Conservation (phyloP, 2,329 filamentous ascomycete genomes). For the Phyllosticta citribraziliensis region DNA sequence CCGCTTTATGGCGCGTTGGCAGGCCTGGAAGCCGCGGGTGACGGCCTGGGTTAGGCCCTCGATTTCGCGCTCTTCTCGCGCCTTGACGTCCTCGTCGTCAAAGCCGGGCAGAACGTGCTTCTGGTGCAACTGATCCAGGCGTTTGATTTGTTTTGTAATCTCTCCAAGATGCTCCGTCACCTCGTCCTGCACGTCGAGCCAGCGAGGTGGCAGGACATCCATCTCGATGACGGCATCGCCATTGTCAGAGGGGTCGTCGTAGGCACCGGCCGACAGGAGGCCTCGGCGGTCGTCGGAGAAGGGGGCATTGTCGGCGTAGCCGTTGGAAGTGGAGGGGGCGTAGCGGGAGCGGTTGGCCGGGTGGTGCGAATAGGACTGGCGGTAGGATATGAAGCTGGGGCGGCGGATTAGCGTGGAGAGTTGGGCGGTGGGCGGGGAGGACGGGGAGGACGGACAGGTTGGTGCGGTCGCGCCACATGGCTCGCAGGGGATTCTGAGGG, state of each 20-base stretch:
- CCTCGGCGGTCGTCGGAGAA: slow-evolving; percentile 61
- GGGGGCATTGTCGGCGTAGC: slow-evolving; percentile 35
- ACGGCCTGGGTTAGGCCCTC: slow-evolving; percentile 84
- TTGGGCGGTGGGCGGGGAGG: neutral
- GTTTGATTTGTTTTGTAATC: slow-evolving; percentile 72
- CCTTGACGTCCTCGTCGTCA: slow-evolving; percentile 86
- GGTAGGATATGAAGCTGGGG: slow-evolving; percentile 90
- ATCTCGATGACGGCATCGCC: slow-evolving; percentile 96
- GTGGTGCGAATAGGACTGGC: slow-evolving; percentile 95
- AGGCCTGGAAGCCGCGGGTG: slow-evolving; percentile 79
- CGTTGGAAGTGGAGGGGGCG: slow-evolving; percentile 42
- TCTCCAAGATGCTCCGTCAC: slow-evolving; percentile 73
- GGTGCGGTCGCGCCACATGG: slow-evolving; percentile 97
- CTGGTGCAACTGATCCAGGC: slow-evolving; percentile 85
- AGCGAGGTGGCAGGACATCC: slow-evolving; percentile 88
- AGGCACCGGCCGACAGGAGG: slow-evolving; percentile 70
- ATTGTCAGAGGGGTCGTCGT: slow-evolving; percentile 72
- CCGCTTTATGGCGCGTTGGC: slow-evolving; percentile 77
- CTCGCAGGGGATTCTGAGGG: slow-evolving; percentile 14
- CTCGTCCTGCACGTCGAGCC: slow-evolving; percentile 92
- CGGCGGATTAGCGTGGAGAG: slow-evolving; percentile 24
- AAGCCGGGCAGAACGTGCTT: slow-evolving; percentile 96
- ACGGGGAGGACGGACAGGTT: slow-evolving; percentile 62
- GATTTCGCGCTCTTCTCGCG: slow-evolving; percentile 78
- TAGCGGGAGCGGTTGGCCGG: slow-evolving; percentile 78